A percentile compares a stretch with the other conserved stretches of the same genome.
These are phyloP conservation scores for Xylaria arbuscula DNA, from an alignment of 2,329 filamentous ascomycete genomes.

Conservation along the genomic window DNA sequence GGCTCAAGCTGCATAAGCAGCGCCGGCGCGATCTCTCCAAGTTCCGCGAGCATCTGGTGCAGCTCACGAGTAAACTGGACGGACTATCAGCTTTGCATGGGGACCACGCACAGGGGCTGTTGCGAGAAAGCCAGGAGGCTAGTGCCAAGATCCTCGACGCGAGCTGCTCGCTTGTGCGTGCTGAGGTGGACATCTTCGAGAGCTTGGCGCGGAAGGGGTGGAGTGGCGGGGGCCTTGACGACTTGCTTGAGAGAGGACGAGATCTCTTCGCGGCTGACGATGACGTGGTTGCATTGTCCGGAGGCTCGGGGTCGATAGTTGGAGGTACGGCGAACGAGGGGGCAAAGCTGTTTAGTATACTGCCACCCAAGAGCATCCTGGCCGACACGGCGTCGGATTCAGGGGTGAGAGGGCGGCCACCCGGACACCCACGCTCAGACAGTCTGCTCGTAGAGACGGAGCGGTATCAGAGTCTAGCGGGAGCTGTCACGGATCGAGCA, in stretches of 20 bases:
- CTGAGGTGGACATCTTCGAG: constrained; percentile 78
- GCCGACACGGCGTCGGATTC: constrained; percentile 60
- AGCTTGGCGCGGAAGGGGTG: constrained; percentile 74
- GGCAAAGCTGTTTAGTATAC: constrained; percentile 71
- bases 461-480: constrained; percentile 68
- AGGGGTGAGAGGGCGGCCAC: constrained; percentile 40
- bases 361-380: constrained; percentile 72
- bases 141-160: constrained; percentile 71
- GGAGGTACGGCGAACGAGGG: constrained; percentile 48
- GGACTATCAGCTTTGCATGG: constrained; percentile 70
- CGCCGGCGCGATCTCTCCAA: constrained; percentile 69
- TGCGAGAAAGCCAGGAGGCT: constrained; percentile 73
- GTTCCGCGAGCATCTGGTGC: constrained; percentile 72
- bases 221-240: constrained; percentile 74
- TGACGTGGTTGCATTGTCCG: constrained; percentile 40
- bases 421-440: constrained; percentile 61
- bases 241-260: constrained; percentile 71
- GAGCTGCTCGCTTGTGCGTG: constrained; percentile 72
- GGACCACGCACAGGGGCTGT: constrained; percentile 67
- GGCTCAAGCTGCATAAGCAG: constrained; percentile 70
- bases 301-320: constrained; percentile 46
- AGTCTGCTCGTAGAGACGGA: constrained; percentile 64
- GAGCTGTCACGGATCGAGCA: constrained; percentile 59
- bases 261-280: constrained; percentile 67
- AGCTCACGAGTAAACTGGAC: constrained; percentile 71